A percentile compares a stretch with the other conserved stretches of the same genome.
Evolutionary conservation across 176 grass and related monocot genomes (phyloP).

Genomic region (Hyparrhenia diplandra): DNA sequence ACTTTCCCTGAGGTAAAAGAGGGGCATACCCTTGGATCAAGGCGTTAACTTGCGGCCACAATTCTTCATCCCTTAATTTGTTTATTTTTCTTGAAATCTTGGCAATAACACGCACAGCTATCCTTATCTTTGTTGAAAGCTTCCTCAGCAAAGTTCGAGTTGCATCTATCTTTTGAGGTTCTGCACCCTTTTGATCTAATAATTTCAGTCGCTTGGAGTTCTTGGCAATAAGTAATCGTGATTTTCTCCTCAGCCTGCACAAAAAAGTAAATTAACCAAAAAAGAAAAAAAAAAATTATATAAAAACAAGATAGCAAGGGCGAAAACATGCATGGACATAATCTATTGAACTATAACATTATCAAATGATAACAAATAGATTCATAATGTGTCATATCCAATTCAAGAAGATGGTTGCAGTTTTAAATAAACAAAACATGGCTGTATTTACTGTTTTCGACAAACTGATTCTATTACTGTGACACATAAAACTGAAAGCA

Average conservation of each 20-base stretch:
- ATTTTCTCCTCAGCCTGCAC: slow-evolving; percentile 85
- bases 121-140: slow-evolving; percentile 77
- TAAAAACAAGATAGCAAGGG: neutral
- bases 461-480: neutral
- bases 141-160: slow-evolving; percentile 60
- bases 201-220: slow-evolving; percentile 60
- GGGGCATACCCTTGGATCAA: slow-evolving; percentile 69
- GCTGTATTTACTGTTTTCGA: neutral
- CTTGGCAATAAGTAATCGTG: slow-evolving; percentile 63
- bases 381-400: neutral
- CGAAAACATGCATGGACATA: neutral
- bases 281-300: neutral
- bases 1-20: neutral
- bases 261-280: neutral
- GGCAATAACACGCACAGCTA: slow-evolving; percentile 65
- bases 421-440: neutral
- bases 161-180: slow-evolving; percentile 63
- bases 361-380: neutral
- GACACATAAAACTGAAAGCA: neutral
- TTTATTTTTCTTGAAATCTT: slow-evolving; percentile 82
- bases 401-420: neutral
- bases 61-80: slow-evolving; percentile 79
- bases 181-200: slow-evolving; percentile 61
- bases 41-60: slow-evolving; percentile 58
- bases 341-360: neutral